Conservation (phyloP, 805 yeast species). For the Lipomyces spencermartinsiae region DNA sequence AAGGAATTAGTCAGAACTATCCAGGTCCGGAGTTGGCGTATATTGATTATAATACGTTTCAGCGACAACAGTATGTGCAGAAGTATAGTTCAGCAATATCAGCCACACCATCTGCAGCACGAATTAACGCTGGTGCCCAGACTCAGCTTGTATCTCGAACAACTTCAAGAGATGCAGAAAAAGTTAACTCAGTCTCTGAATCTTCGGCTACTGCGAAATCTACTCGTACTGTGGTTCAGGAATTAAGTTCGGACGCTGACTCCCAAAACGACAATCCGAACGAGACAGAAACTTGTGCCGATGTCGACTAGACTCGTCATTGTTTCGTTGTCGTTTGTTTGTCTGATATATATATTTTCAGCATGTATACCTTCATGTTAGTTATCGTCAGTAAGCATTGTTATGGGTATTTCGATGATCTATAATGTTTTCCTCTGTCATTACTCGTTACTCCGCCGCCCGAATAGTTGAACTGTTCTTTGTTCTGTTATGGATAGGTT, state of each 20-base stretch:
- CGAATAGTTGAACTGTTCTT: not conserved
- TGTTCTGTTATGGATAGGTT: constrained; percentile 1
- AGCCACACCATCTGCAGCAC: not conserved
- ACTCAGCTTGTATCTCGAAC: not conserved
- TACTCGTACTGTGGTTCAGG: not conserved
- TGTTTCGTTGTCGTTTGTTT: not conserved
- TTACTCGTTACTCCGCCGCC: not conserved
- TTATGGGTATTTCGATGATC: not conserved
- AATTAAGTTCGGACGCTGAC: not conserved
- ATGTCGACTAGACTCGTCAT: not conserved
- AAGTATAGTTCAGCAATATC: not conserved
- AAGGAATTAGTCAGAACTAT: not conserved
- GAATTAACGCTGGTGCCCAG: not conserved
- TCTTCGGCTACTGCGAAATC: not conserved
- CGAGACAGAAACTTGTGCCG: not conserved
- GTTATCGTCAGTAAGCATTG: not conserved
- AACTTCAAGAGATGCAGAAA: not conserved
- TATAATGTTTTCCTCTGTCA: not conserved
- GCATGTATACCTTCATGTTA: not conserved
- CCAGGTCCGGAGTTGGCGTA: not conserved
- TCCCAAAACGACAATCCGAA: not conserved
- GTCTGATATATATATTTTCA: not conserved
- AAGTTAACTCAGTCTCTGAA: not conserved
- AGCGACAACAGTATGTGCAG: not conserved
- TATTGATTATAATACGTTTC: not conserved